Conservation (phyloP, 495 filamentous ascomycete genomes). For the Trichoderma reesei region DNA sequence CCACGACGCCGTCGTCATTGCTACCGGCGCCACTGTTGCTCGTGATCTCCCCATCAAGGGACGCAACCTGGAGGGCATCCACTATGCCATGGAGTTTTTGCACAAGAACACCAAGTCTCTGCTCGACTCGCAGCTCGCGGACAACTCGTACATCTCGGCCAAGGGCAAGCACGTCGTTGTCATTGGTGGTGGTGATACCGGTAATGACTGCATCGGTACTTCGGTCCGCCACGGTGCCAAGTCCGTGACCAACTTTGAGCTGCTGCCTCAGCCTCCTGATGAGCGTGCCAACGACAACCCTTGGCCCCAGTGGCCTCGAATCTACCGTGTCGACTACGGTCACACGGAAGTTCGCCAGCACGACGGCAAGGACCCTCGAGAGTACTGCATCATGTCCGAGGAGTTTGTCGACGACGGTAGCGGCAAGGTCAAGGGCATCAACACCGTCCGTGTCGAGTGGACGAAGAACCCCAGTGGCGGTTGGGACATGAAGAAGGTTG, state of each 20-base stretch:
- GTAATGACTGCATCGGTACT: constrained; percentile 98
- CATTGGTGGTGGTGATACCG: constrained; percentile 97
- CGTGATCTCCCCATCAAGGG: constrained; percentile 90
- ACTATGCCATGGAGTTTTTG: constrained; percentile 98
- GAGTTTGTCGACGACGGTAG: constrained; percentile 91
- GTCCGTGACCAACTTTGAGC: constrained; percentile 94
- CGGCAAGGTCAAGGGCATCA: constrained; percentile 91
- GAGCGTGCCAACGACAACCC: constrained; percentile 96
- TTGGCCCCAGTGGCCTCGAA: constrained; percentile 98
- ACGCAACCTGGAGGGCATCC: constrained; percentile 85
- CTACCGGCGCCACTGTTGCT: constrained; percentile 94
- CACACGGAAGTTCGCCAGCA: constrained; percentile 96
- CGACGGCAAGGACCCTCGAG: constrained; percentile 93
- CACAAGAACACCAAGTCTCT: constrained; percentile 98
- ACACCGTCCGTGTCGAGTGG: constrained; percentile 96
- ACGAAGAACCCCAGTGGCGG: constrained; percentile 81
- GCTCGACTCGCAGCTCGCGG: constrained; percentile 80
- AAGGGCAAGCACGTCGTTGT: constrained; percentile 96
- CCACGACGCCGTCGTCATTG: constrained; percentile 84
- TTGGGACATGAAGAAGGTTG: constrained; percentile 99
- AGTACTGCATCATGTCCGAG: constrained; percentile 98
- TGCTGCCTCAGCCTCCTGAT: constrained; percentile 87
- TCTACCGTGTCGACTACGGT: constrained; percentile 97
- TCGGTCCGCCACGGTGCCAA: constrained; percentile 96
- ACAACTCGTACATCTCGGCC: constrained; percentile 88